Evolutionary conservation across 2,329 filamentous ascomycete species (phyloP), one percentile per base, ranked within the genome.

Genomic region (Xylariaceae sp.): DNA sequence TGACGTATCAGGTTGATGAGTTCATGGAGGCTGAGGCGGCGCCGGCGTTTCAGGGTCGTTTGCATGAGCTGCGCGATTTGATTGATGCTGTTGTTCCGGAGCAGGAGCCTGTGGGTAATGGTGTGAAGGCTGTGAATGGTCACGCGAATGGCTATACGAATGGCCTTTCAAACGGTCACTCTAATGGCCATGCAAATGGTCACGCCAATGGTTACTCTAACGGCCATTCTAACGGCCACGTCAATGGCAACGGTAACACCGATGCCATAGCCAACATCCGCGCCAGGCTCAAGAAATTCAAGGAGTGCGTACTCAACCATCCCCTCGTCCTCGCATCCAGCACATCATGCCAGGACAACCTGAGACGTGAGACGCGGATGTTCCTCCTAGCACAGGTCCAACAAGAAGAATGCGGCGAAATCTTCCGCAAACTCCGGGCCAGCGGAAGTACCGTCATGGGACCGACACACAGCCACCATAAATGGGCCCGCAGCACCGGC

Each of bases 1-100:
- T 67, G n/a, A 63, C 58, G 23, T 67, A 60, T 41, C 65, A 66
- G 50, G 63, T 63, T 10, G 64, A 66, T 37, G 65, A 67, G 50
- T 66, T 64, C 53, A 65, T 67, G 59, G 64, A 67, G 60, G 60
- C 63, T 41, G 55, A 58, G 4, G 64, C 63, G 30, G 63, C 59
- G 4, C 58, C 60, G 4, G 51, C 45, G 3, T 66, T 65, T 51
- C 15, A 56, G n/a, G 58, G 50, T 11, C 30, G 39, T 1, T n/a
- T 62, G 1, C 9, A 17, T 11, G 59, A 62, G 23, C 58, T 66
- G 8, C 63, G 63, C 2, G 18, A 61, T 8, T 45, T 65, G 4
- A 55, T 66, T 7, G 3, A 64, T 3, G 41, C 15, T 1, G 41
- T 64, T 5, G 52, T 63, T n/a, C 56, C 55, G 1, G 58, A 63